These are phyloP conservation scores for Pseudozyma sp. DNA, from an alignment of 1,284 basidiomycete species.

Conservation along the genomic window DNA sequence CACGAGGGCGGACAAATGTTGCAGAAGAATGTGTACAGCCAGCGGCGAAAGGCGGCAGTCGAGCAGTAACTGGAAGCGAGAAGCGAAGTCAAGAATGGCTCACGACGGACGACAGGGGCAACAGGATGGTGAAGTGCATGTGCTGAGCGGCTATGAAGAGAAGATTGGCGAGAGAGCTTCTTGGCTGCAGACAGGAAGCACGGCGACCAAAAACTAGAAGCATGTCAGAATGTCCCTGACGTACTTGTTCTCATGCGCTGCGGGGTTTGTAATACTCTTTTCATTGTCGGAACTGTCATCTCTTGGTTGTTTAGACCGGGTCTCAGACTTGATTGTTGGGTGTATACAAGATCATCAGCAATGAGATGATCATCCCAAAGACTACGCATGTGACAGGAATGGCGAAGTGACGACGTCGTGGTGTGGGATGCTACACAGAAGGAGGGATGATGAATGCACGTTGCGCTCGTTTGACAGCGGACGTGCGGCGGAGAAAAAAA, in stretches of 20 bases:
- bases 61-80: conserved; percentile 1
- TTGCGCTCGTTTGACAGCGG: neutral
- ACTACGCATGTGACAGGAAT: too few relatives aligned
- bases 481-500: neutral
- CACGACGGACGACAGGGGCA: neutral
- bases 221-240: conserved; percentile 5
- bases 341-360: too few relatives aligned
- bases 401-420: neutral
- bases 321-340: too few relatives aligned
- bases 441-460: too few relatives aligned
- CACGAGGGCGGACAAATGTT: neutral
- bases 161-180: too few relatives aligned
- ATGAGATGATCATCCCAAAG: too few relatives aligned
- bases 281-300: too few relatives aligned
- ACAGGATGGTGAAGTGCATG: neutral
- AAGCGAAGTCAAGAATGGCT: neutral
- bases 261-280: conserved; percentile 3
- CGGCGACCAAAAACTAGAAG: conserved; percentile 3
- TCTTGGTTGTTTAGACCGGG: too few relatives aligned
- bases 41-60: conserved; percentile 9
- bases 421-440: too few relatives aligned
- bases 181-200: conserved; percentile 1
- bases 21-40: neutral
- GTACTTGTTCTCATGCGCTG: conserved; percentile 16
- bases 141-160: neutral